phyloP scores from a whole-genome alignment of 352 stramenopile species.

The Phytophthora lateralis region DNA sequence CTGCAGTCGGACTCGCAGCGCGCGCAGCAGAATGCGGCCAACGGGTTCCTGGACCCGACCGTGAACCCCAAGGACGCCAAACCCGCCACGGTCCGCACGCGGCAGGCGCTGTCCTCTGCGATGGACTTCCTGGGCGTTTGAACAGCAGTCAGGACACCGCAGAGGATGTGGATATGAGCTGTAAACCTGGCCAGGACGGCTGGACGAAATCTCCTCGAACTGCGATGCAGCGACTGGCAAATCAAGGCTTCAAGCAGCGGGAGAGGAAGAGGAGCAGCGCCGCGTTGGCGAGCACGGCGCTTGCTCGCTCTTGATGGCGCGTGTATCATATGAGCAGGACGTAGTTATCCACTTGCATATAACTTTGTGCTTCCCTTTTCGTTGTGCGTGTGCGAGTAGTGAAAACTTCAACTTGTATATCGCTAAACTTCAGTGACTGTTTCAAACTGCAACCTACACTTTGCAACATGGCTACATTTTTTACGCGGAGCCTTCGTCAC shows the following conservation, averaged over 20 bases:
- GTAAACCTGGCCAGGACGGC: not conserved
- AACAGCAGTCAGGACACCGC: constrained; percentile 11
- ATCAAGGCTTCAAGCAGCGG: constrained; percentile 1
- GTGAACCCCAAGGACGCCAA: constrained; percentile 86
- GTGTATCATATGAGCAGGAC: constrained; percentile 39
- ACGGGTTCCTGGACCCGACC: constrained; percentile 64
- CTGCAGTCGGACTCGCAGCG: constrained; percentile 77
- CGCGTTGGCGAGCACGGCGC: constrained; percentile 14
- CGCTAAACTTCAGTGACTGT: constrained; percentile 19
- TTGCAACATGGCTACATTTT: constrained; percentile 29
- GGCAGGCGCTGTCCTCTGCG: constrained; percentile 79
- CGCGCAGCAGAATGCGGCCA: constrained; percentile 37
- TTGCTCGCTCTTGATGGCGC: constrained; percentile 18
- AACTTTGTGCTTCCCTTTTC: constrained; percentile 27
- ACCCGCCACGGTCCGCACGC: constrained; percentile 70
- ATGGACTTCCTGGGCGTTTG: constrained; percentile 90
- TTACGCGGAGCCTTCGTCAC: constrained; percentile 5
- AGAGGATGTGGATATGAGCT: constrained; percentile 1
- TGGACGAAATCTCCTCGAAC: constrained; percentile 24
- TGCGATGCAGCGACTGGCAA: constrained; percentile 19
- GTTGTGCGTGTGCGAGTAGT: constrained; percentile 3
- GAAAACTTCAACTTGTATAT: constrained; percentile 5
- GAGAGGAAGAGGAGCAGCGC: constrained; percentile 3
- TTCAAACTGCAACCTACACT: constrained; percentile 37
- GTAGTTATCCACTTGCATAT: constrained; percentile 36